A percentile compares a stretch with the other conserved stretches of the same genome.
Conservation (phyloP, 805 yeast genomes). For the Monosporozyma aerobia region DNA sequence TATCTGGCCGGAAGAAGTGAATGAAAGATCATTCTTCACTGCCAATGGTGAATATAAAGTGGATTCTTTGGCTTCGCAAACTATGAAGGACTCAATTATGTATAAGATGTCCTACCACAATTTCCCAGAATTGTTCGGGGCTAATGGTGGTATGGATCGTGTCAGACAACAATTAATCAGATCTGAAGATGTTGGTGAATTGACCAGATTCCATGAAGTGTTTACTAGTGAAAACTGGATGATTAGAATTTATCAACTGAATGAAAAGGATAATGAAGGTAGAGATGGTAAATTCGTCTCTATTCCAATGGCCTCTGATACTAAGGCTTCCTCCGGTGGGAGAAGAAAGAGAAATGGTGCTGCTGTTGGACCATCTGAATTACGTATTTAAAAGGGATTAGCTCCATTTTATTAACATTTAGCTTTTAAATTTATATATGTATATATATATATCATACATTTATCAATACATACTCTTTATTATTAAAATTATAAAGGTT, state of each 20-base stretch:
- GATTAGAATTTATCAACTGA: conserved; percentile 87
- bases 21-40: conserved; percentile 77
- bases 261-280: conserved; percentile 79
- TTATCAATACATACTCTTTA: neutral
- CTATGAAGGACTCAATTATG: conserved; percentile 86
- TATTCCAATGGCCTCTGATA: neutral
- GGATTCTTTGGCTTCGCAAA: conserved; percentile 67
- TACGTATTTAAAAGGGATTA: neutral
- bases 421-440: neutral
- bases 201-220: conserved; percentile 83
- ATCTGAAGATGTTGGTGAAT: conserved; percentile 37
- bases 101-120: conserved; percentile 91
- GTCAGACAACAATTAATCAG: conserved; percentile 79
- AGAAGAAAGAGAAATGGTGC: neutral
- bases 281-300: conserved; percentile 31
- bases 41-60: conserved; percentile 80
- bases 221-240: conserved; percentile 95
- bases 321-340: neutral
- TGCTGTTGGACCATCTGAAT: neutral
- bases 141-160: conserved; percentile 61
- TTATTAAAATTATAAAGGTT: neutral
- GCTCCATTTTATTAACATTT: neutral
- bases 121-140: conserved; percentile 59
- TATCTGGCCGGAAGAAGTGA: conserved; percentile 97
- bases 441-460: neutral